Evolutionary conservation across 768 basidiomycete genomes (phyloP), one percentile per base, ranked within the genome.

Genomic region (Phanerodontia chrysosporium): DNA sequence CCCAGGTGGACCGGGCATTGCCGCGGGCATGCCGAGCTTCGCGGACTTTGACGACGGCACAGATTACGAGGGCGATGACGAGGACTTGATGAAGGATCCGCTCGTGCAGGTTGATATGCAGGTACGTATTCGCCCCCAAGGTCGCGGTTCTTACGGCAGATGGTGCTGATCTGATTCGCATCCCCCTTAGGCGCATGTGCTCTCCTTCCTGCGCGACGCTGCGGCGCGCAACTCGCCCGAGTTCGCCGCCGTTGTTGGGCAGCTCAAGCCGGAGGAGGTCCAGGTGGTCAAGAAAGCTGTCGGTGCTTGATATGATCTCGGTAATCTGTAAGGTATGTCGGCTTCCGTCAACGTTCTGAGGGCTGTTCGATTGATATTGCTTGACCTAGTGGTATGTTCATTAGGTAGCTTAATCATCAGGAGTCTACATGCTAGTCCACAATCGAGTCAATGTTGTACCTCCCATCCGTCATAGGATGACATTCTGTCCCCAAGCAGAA

Each of bases 51-150:
- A 87, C 62, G 90, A 92, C 65, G 86, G 89, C 45, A 77, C 86
- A n/a, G 73, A 87, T 51, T 83, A 89, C 16, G 84, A 83, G 45
- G 83, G 79, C 45, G 89, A 82, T 62, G 95, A 98, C 68, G 92
- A 95, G 62, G 95, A 98, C 69, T 78, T 98, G 49, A 84, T 83
- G 74, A 84, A 82, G 55, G 96, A 98, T 72, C 87, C 91, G 4
- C 78, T 97, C 57, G 91, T 88, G 24, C 85, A 87, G 58, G 87
- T 98, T 68, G 92, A 98, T 65, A 84, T 98, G 75, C 74, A 73
- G 64, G 86, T 85, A 59, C 62, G 77, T 74, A 7, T 25, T 8
- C 25, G 5, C 45, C 27, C 25, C 35, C 29, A 2, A 35, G 32
- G 13, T 13, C 7, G 6, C 7, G 32, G 32, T 35, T 35, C 32